phyloP scores from a whole-genome alignment of 2,329 filamentous ascomycete genomes.

The Incumbomyces lentus region DNA sequence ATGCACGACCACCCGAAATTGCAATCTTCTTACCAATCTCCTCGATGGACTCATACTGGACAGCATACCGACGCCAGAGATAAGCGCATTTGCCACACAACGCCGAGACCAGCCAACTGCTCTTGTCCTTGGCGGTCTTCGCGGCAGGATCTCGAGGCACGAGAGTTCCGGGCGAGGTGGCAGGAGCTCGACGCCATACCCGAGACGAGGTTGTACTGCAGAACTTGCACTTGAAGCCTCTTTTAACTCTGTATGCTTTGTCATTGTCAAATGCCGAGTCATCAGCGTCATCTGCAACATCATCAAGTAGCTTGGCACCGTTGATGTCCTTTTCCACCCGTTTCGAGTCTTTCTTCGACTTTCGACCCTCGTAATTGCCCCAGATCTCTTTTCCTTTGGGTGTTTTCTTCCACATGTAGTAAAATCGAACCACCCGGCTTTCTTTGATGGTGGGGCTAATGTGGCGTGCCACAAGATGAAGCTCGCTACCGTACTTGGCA shows the following conservation, averaged over 20 bases:
- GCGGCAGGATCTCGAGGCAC: conserved; percentile 54
- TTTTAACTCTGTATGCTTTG: conserved; percentile 70
- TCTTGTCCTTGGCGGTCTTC: conserved; percentile 65
- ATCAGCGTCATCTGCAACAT: conserved; percentile 83
- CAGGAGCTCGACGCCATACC: conserved; percentile 86
- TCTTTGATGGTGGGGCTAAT: conserved; percentile 70
- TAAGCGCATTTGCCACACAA: conserved; percentile 84
- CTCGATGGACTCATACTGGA: conserved; percentile 90
- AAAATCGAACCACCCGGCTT: conserved; percentile 76
- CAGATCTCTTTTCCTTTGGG: conserved; percentile 75
- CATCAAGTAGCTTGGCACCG: conserved; percentile 70
- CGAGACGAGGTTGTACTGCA: conserved; percentile 69
- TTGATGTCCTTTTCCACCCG: conserved; percentile 48
- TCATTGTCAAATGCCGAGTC: conserved; percentile 91
- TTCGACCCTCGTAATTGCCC: conserved; percentile 77
- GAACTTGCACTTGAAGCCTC: conserved; percentile 87
- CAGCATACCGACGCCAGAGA: conserved; percentile 89
- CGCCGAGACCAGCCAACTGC: conserved; percentile 62
- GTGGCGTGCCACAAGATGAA: conserved; percentile 70
- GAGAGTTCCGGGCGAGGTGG: conserved; percentile 59
- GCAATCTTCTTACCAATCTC: conserved; percentile 82
- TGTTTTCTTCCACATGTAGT: conserved; percentile 98
- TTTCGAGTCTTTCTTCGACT: conserved; percentile 78
- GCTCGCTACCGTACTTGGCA: conserved; percentile 80
- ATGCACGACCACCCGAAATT: conserved; percentile 66